Evolutionary conservation across 2,329 filamentous ascomycete species (phyloP).

Genomic region (Apiospora phragmitis): DNA sequence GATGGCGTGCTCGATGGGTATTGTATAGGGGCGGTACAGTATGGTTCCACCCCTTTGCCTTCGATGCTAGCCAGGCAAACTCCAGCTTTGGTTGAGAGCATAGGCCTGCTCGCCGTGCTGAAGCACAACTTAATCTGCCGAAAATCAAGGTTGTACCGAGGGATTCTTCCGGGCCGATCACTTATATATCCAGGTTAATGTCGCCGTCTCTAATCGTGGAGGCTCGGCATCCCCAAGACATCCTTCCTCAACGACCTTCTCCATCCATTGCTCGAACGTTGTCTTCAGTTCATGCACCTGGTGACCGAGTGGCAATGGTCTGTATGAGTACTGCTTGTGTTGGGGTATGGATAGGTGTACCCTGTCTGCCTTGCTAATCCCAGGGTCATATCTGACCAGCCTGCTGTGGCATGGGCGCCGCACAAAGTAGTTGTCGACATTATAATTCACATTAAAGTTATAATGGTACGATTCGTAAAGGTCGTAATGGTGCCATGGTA

Average conservation of each 20-base stretch:
- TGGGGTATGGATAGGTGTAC: slow-evolving; percentile 16
- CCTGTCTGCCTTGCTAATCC: slow-evolving; percentile 22
- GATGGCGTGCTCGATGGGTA: not conserved
- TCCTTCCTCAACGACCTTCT: slow-evolving; percentile 22
- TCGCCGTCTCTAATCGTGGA: slow-evolving; percentile 31
- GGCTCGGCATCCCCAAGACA: slow-evolving; percentile 19
- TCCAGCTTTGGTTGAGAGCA: not conserved
- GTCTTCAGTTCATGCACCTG: slow-evolving; percentile 31
- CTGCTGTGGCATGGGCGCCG: slow-evolving; percentile 40
- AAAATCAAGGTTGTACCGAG: slow-evolving; percentile 63
- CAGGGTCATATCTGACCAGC: slow-evolving; percentile 28
- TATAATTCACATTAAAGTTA: slow-evolving; percentile 48
- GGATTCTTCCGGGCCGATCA: slow-evolving; percentile 37
- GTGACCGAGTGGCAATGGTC: slow-evolving; percentile 27
- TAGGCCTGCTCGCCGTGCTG: not conserved
- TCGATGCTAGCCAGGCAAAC: not conserved
- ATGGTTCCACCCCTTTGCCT: not conserved
- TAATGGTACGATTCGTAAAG: slow-evolving; percentile 47
- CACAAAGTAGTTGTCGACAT: slow-evolving; percentile 43
- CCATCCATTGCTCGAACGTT: slow-evolving; percentile 31
- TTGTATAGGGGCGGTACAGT: not conserved
- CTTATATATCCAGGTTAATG: slow-evolving; percentile 32
- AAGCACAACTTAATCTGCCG: not conserved
- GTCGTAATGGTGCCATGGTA: slow-evolving; percentile 36
- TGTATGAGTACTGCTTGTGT: slow-evolving; percentile 27